These are phyloP conservation scores for Chaetomium strumarium DNA, from an alignment of 2,329 filamentous ascomycete species.

Conservation along the genomic window DNA sequence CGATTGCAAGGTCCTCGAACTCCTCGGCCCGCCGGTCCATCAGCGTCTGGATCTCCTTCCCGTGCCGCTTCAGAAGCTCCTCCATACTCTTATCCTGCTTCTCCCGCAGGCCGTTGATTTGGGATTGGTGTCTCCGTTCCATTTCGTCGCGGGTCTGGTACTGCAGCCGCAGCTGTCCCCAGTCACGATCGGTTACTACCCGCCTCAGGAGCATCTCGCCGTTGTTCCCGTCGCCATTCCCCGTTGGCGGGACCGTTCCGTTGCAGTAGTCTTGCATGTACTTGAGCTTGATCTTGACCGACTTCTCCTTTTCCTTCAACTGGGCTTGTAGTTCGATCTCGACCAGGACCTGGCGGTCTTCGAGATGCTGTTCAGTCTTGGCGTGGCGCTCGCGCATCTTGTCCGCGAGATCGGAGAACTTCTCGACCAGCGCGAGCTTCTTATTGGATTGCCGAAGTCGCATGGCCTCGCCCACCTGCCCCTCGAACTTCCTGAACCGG, in stretches of 20 bases:
- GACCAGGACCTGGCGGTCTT: constrained; percentile 56
- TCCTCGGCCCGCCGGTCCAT: constrained; percentile 42
- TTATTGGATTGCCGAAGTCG: constrained; percentile 44
- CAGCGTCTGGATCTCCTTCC: constrained; percentile 44
- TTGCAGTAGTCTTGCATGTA: constrained; percentile 64
- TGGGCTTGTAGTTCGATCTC: constrained; percentile 54
- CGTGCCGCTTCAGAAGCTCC: constrained; percentile 50
- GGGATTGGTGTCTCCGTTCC: constrained; percentile 52
- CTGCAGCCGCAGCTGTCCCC: constrained; percentile 54
- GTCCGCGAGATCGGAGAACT: constrained; percentile 42
- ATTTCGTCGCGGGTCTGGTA: constrained; percentile 56
- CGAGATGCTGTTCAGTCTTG: constrained; percentile 48
- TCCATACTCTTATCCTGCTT: constrained; percentile 57
- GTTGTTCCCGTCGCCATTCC: background rate
- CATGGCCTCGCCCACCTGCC: constrained; percentile 44
- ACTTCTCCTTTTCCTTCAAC: constrained; percentile 52
- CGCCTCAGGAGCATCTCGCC: constrained; percentile 41
- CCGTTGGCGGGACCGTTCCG: constrained; percentile 36
- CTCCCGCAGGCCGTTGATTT: constrained; percentile 61
- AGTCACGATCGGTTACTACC: constrained; percentile 56
- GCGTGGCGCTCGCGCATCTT: constrained; percentile 51
- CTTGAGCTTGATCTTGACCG: constrained; percentile 39
- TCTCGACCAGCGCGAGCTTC: constrained; percentile 42
- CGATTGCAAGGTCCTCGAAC: constrained; percentile 41
- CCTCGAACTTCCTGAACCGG: constrained; percentile 46